These are phyloP conservation scores for Cyberlindnera veronae DNA, from an alignment of 805 yeast genomes.

Conservation along the genomic window DNA sequence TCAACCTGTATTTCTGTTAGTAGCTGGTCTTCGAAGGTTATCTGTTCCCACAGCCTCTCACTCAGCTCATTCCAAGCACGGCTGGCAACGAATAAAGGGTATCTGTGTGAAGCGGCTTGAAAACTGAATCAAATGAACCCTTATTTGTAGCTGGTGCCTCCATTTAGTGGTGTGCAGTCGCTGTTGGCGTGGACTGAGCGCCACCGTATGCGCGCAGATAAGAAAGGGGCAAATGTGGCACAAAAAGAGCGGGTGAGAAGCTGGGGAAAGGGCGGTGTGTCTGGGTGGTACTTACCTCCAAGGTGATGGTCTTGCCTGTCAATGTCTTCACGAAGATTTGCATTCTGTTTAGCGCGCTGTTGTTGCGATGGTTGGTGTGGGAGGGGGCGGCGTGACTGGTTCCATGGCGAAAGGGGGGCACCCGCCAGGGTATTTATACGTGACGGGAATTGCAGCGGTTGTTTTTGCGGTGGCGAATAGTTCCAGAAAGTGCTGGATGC, in stretches of 20 bases:
- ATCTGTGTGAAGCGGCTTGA: too few species aligned
- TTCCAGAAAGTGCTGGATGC: neutral
- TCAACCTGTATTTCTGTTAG: slow-evolving; percentile 53
- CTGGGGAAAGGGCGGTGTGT: neutral
- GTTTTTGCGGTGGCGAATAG: slow-evolving; percentile 5
- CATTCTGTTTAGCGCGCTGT: slow-evolving; percentile 41
- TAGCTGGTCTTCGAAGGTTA: slow-evolving; percentile 1
- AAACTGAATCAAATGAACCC: neutral
- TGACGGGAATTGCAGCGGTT: slow-evolving; percentile 9
- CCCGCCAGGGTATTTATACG: slow-evolving; percentile 5
- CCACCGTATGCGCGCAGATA: slow-evolving; percentile 11
- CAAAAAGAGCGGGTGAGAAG: too few species aligned
- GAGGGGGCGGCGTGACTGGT: neutral
- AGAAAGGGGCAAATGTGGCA: slow-evolving; percentile 13
- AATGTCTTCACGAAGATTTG: slow-evolving; percentile 88
- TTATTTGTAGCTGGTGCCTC: too few species aligned
- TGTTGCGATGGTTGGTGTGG: slow-evolving; percentile 5
- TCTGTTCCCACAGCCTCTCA: too few species aligned
- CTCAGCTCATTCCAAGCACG: too few species aligned
- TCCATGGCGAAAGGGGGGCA: slow-evolving; percentile 12
- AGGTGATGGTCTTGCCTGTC: slow-evolving; percentile 87
- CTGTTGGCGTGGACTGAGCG: neutral
- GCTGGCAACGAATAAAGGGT: too few species aligned
- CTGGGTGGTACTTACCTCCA: slow-evolving; percentile 41
- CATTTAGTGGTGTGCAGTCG: neutral